Conservation (phyloP, 1,284 basidiomycete species). For the Stereum hirsutum region DNA sequence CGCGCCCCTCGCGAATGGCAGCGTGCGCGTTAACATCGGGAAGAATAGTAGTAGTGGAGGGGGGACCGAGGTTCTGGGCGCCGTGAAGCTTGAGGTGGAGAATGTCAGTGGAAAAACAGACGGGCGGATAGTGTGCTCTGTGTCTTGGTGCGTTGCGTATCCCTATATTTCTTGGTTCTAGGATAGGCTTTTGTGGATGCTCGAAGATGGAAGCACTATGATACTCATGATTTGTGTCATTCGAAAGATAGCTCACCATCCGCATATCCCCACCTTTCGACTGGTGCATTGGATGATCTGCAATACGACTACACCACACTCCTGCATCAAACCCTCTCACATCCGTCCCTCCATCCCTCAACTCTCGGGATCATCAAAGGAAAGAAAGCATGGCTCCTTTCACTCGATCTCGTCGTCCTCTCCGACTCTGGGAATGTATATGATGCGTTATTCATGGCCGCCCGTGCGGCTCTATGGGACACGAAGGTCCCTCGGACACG, state of each 20-base stretch:
- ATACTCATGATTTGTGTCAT: constrained; percentile 14
- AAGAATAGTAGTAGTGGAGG: constrained; percentile 42
- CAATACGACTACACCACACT: constrained; percentile 58
- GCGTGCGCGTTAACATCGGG: constrained; percentile 62
- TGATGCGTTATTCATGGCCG: constrained; percentile 71
- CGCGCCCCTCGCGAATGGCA: constrained; percentile 71
- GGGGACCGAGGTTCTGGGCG: constrained; percentile 61
- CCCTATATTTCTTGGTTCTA: constrained; percentile 3
- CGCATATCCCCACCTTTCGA: constrained; percentile 61
- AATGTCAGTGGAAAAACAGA: constrained; percentile 42
- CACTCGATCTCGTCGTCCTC: constrained; percentile 62
- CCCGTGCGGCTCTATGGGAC: constrained; percentile 69
- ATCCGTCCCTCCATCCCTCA: constrained; percentile 48
- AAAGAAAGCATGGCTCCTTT: constrained; percentile 60
- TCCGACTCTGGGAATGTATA: constrained; percentile 64
- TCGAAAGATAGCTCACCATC: constrained; percentile 58
- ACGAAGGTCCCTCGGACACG: constrained; percentile 69
- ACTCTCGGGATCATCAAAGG: constrained; percentile 55
- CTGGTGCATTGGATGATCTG: constrained; percentile 57
- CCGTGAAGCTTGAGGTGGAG: constrained; percentile 68
- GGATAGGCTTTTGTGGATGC: not conserved
- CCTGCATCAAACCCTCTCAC: constrained; percentile 49
- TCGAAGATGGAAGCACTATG: no score
- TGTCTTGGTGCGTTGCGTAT: constrained; percentile 57
- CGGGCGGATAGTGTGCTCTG: constrained; percentile 53